Conservation (phyloP, 768 basidiomycete genomes). For the Calocybe gangraenosa region DNA sequence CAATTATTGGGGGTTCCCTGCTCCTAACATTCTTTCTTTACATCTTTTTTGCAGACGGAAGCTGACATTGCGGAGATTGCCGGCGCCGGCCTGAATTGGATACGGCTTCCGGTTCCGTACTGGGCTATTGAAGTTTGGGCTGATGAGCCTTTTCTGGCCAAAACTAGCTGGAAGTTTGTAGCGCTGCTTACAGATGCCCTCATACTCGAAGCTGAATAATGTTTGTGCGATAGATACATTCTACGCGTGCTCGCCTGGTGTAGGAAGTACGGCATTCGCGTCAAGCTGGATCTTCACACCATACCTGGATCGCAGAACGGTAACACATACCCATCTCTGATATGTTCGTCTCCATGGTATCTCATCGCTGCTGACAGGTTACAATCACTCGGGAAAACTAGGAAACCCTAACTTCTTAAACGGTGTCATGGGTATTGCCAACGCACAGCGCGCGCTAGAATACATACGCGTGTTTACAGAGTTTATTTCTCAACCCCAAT, state of each 20-base stretch:
- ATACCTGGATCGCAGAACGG: conserved; percentile 79
- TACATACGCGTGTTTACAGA: conserved; percentile 77
- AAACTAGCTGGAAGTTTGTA: conserved; percentile 69
- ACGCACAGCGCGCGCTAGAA: conserved; percentile 75
- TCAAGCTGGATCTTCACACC: conserved; percentile 76
- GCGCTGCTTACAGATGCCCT: neutral
- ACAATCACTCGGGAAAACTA: conserved; percentile 59
- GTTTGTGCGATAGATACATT: conserved; percentile 50
- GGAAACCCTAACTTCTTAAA: conserved; percentile 66
- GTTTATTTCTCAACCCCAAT: conserved; percentile 81
- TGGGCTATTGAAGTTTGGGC: conserved; percentile 75
- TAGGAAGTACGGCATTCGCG: conserved; percentile 79
- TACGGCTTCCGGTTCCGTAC: conserved; percentile 78
- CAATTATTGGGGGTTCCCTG: neutral
- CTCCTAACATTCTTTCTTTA: neutral
- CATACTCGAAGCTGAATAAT: neutral
- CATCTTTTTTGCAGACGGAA: conserved; percentile 64
- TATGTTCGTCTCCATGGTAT: no score
- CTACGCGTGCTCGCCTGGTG: conserved; percentile 73
- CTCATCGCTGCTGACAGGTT: conserved; percentile 23
- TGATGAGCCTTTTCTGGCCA: conserved; percentile 77
- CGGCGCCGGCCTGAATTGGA: conserved; percentile 84
- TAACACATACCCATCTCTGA: conserved; percentile 14
- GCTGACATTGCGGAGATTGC: conserved; percentile 89
- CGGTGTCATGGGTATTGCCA: conserved; percentile 82